Evolutionary conservation across 352 stramenopile species (phyloP), one percentile per base, ranked within the genome.

Genomic region (Phytophthora chlamydospora): DNA sequence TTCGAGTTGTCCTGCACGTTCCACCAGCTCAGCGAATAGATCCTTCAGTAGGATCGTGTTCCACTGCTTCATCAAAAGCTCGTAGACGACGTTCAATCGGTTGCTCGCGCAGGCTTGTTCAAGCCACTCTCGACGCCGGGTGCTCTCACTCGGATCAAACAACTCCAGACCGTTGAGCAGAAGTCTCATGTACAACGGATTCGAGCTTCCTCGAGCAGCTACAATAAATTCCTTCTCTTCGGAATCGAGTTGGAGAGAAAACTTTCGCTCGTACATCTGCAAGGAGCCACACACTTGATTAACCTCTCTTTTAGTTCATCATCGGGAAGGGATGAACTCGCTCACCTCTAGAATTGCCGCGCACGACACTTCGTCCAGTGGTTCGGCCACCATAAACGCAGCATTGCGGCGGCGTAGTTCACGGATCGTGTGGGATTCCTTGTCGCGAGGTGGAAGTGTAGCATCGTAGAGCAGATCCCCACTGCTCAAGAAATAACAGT

Each of bases 31-130:
- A 12, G 75, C 65, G 11, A 73, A 61, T 36, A 91, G 63, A 52
- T 89, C 82, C 32, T 78, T 72, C 11, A 92, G 66, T 19, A 92
- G 55, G 32, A 91, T 75, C 10, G 75, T 51, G 50, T 90, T 91
- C 85, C 85, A 95, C n/a, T 80, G 81, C 48, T 80, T 85, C 65
- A 94, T 77, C 12, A 93, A 56, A 46, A 84, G 57, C 32, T 88
- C 79, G 33, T 91, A 93, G 14, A 91, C 54, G 19, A 27, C 41
- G 42, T 83, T 76, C 24, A 90, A 49, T 24, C 90, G 82, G 14
- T 67, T 67, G 11, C 56, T 69, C 9, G 67, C 54, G 4, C 59
- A 73, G 11, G 68, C 76, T 12, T 58, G 42, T 9, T 87, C 64
- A 19, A 92, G 61, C 83, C 83, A 92, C 29, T 60, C 45, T 21